Evolutionary conservation across 306 rosid species (phyloP).

Genomic region (Rosa chinensis): DNA sequence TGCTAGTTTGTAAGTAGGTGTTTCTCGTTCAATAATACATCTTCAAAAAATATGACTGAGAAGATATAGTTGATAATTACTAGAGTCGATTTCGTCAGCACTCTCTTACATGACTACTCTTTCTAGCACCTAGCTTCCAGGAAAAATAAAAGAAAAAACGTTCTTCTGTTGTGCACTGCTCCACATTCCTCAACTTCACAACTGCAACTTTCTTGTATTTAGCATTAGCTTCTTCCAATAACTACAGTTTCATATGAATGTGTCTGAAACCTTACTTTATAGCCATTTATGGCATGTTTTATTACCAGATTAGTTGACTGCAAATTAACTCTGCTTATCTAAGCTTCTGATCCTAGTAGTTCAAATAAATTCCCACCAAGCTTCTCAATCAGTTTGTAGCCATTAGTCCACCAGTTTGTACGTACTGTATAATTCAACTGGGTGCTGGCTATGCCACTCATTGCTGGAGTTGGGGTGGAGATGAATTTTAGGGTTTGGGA

Average conservation of each 20-base stretch:
- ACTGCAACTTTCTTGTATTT: neutral
- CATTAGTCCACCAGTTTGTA: neutral
- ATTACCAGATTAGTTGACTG: neutral
- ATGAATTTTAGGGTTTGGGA: too few relatives aligned
- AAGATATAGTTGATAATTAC: neutral
- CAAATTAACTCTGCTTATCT: neutral
- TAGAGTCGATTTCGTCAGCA: neutral
- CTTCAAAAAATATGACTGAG: neutral
- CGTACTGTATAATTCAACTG: too few relatives aligned
- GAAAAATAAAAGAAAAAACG: neutral
- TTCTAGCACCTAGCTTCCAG: neutral
- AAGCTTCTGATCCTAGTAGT: neutral
- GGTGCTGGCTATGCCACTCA: too few relatives aligned
- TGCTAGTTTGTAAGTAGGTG: neutral
- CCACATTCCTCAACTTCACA: constrained; percentile 1
- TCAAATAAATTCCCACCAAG: neutral
- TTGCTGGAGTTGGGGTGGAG: too few relatives aligned
- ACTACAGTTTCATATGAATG: neutral
- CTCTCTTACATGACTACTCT: neutral
- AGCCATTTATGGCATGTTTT: neutral
- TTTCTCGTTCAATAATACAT: neutral
- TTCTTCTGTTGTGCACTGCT: neutral
- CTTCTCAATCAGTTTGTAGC: neutral
- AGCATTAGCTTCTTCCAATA: neutral
- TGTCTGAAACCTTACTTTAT: neutral